phyloP scores from a whole-genome alignment of 208 protist genomes.

The Herpetomonas tarakana region DNA sequence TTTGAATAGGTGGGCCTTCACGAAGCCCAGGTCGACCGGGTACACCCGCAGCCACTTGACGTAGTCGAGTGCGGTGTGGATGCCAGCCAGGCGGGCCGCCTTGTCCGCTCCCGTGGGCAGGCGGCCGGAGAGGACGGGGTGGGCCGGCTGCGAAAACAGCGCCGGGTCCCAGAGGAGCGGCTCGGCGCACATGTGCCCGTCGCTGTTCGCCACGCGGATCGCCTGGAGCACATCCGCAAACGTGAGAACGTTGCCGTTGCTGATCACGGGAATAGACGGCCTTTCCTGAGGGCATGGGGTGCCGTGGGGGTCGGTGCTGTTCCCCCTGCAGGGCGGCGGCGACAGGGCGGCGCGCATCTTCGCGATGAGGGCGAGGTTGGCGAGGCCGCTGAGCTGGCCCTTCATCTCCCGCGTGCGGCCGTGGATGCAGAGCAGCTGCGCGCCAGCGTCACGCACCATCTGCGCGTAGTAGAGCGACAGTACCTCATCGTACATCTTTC shows the following conservation, averaged over 20 bases:
- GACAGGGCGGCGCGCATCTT: conserved; percentile 39
- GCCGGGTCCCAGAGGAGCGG: conserved; percentile 82
- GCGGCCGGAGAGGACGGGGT: conserved; percentile 30
- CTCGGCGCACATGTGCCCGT: conserved; percentile 90
- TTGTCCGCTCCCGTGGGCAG: conserved; percentile 25
- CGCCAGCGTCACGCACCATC: conserved; percentile 83
- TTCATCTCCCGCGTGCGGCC: conserved; percentile 85
- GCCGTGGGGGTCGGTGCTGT: not conserved
- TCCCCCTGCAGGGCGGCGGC: not conserved
- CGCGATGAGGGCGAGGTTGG: conserved; percentile 70
- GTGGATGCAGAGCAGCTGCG: conserved; percentile 82
- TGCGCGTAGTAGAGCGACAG: conserved; percentile 83
- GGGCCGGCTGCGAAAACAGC: conserved; percentile 49
- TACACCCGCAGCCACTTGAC: conserved; percentile 41
- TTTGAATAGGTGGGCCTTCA: conserved; percentile 89
- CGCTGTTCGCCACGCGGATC: conserved; percentile 43
- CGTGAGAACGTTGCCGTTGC: conserved; percentile 85
- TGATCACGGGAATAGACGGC: conserved; percentile 68
- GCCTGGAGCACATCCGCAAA: conserved; percentile 60
- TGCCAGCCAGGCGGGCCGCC: conserved; percentile 37
- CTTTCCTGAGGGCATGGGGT: too few species aligned
- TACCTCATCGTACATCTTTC: conserved; percentile 45
- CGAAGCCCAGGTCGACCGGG: conserved; percentile 63
- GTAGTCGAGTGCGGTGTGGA: conserved; percentile 57
- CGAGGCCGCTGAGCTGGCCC: conserved; percentile 56